Evolutionary conservation across 495 filamentous ascomycete genomes (phyloP), one percentile per base, ranked within the genome.

Genomic region (Penicillium parvum): DNA sequence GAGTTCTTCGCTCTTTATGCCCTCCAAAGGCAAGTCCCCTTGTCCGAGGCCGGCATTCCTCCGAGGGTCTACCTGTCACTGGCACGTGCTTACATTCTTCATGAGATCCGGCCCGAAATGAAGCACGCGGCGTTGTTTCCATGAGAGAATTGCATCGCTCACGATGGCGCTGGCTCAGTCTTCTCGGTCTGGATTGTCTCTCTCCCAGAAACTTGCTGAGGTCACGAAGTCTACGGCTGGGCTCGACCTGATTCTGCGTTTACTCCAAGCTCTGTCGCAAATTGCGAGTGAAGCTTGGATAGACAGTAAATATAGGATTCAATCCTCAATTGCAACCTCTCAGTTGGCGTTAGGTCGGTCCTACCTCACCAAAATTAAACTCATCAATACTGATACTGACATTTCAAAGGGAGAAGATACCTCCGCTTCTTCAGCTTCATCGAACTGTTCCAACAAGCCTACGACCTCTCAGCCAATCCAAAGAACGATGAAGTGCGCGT

Each of bases 341-440:
- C 48, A 51, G 37, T 38, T 51, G 36, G 48, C 19, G 9, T n/a
- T 46, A 18, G 48, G 48, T 51, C n/a, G n/a, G n/a, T n/a, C n/a
- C n/a, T n/a, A n/a, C n/a, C n/a, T n/a, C n/a, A n/a, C n/a, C n/a
- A n/a, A n/a, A n/a, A n/a, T n/a, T n/a, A n/a, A n/a, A n/a, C n/a
- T n/a, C n/a, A n/a, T n/a, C n/a, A n/a, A n/a, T n/a, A n/a, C n/a
- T n/a, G n/a, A n/a, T n/a, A n/a, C 20, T 35, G 32, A 15, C 1
- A 14, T 19, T 43, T 33, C 10, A 30, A 32, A 51, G 48, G 26
- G 14, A 51, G 48, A 25, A 41, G 42, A 5, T 51, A 40, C 37
- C 42, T 51, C 22, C 48, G 48, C 11, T 51, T 51, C 36, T 51
- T 51, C 36, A 28, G 25, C 32, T 51, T 51, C 11, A 23, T 51